Conservation (phyloP, 495 filamentous ascomycete genomes). For the Podospora sp. region DNA sequence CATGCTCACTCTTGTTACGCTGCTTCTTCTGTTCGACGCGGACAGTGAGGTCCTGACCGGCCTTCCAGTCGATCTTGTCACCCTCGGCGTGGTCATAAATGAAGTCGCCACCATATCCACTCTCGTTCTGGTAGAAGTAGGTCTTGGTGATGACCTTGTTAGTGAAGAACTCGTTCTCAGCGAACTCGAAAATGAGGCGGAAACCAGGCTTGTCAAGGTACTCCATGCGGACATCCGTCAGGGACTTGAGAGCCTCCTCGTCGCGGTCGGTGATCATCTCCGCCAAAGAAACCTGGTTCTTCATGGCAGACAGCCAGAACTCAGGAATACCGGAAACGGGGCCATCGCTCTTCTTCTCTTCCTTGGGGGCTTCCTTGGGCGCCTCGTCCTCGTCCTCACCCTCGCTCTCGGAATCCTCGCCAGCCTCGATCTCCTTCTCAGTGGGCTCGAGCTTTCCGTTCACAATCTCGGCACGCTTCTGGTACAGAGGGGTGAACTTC, state of each 20-base stretch:
- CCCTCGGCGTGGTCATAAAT: conserved; percentile 99
- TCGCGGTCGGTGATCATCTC: conserved; percentile 98
- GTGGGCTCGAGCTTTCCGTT: conserved; percentile 87
- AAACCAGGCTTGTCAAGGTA: conserved; percentile 98
- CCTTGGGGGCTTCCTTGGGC: conserved; percentile 58
- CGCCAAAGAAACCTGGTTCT: conserved; percentile 93
- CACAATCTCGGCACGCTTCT: conserved; percentile 91
- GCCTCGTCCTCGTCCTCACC: conserved; percentile 51
- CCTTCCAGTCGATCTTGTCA: conserved; percentile 97
- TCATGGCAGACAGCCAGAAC: conserved; percentile 99
- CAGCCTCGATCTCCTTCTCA: conserved; percentile 80
- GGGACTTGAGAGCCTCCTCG: conserved; percentile 84
- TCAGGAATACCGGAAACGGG: conserved; percentile 82
- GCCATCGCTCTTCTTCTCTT: conserved; percentile 47
- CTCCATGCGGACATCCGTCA: conserved; percentile 98
- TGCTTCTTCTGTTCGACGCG: conserved; percentile 98
- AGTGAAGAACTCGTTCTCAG: conserved; percentile 91
- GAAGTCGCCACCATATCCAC: conserved; percentile 96
- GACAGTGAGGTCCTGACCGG: conserved; percentile 88
- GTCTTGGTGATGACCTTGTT: conserved; percentile 98
- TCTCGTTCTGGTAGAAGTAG: conserved; percentile 99
- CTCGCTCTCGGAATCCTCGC: conserved; percentile 76
- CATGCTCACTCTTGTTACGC: conserved; percentile 89
- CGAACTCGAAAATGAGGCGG: conserved; percentile 95
- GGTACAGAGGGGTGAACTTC: conserved; percentile 96